Evolutionary conservation across 345 rosid genomes (phyloP).

Genomic region (Acer yangbiense): DNA sequence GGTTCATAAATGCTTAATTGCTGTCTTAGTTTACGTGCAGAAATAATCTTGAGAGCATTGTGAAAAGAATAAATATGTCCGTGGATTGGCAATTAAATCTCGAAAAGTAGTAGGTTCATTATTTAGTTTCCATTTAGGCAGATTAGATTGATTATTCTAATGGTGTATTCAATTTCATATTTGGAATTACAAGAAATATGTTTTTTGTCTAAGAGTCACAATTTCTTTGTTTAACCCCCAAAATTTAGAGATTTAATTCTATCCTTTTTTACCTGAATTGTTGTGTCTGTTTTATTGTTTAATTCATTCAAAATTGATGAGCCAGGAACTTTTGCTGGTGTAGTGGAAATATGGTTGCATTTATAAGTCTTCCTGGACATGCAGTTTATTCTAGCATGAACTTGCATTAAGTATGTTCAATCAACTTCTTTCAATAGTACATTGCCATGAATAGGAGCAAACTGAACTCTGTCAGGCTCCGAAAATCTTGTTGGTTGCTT

Average conservation of each 20-base stretch:
- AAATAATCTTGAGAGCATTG: background rate
- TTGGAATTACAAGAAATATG: background rate
- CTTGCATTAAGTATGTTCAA: background rate
- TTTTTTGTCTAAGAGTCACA: background rate
- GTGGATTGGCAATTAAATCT: background rate
- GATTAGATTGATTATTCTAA: background rate
- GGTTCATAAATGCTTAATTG: conserved; percentile 4
- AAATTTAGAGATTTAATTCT: background rate
- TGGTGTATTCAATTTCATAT: background rate
- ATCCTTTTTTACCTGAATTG: background rate
- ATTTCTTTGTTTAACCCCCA: background rate
- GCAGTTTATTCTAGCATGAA: background rate
- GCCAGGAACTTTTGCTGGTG: background rate
- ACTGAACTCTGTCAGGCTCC: background rate
- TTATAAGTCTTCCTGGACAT: background rate
- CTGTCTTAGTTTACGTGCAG: background rate
- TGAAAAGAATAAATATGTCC: conserved; percentile 12
- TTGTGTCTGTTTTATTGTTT: background rate
- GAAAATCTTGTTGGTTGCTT: background rate
- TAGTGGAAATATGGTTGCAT: background rate
- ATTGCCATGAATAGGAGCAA: background rate
- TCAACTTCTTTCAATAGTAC: too few relatives aligned
- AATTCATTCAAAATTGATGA: background rate
- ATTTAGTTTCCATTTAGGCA: background rate
- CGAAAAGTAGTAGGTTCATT: background rate